Base-by-base conservation (phyloP, 2,329 filamentous ascomycete species). In the Beauveria australis region DNA sequence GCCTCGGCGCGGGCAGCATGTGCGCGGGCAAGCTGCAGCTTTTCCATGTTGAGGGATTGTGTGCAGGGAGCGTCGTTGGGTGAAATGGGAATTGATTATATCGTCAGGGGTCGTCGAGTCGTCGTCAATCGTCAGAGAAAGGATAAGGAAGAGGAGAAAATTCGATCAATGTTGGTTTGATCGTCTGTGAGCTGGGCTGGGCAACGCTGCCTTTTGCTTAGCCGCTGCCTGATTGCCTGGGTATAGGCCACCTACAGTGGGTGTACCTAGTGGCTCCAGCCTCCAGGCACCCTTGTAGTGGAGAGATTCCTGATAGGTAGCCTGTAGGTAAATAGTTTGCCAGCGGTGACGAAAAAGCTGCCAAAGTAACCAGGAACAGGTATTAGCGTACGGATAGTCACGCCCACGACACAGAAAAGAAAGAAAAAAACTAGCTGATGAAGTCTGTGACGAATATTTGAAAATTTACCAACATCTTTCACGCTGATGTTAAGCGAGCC, bases 11-110 rank as follows among this genome's bases (percentile, higher is more conserved):
- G 59, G 53, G 60, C 54, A 49, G 49, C 55, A 16, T 58, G 49
- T 41, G 60, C 49, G 41, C 60, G 48, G 54, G 60, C 54, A 19
- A 62, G 49, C 41, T 53, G 48, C 49, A 43, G 30, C 53, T 62
- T 62, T 46, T 62, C 60, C 49, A 59, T 61, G 53, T 22, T 46
- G 37, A 3, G 26, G 7, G 14, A 7, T 48, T 28, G 40, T 56
- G 37, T 19, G 18, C 14, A 37, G 49, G 3, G 33, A 37, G 33
- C 12, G 5, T 37, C 14, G 4, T 37, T 37, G 12, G 14, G 33
- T 14, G 12, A 37, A 37, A 16, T 37, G 12, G 33, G 14, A 10
- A 37, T 14, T 37, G 12, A 37, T 24, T 56, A 6, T 56, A 37
- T 55, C 53, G 53, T 55, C 53, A 46, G 53, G 26, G 41, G 12